Evolutionary conservation across 192 early-diverging fungal genomes (phyloP).

Genomic region (Coemansia sp.): DNA sequence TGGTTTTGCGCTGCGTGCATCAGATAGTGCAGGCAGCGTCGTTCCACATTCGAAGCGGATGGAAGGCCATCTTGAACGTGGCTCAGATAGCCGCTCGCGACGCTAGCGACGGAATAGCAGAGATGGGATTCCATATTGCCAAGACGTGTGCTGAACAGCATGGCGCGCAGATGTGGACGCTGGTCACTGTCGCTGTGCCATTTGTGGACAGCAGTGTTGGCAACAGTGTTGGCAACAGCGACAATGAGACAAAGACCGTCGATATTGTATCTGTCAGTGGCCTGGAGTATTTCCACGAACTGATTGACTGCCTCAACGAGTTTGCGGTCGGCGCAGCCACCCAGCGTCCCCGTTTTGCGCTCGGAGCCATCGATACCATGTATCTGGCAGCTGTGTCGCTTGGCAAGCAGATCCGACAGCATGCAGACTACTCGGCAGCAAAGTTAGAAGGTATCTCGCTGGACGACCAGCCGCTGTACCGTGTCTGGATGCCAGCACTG

Average conservation of each 20-base stretch:
- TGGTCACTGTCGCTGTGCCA: constrained; percentile 6
- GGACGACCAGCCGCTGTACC: constrained; percentile 63
- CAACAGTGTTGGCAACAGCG: too few species aligned
- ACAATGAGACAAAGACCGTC: not conserved
- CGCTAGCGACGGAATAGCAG: constrained; percentile 65
- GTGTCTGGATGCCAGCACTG: constrained; percentile 86
- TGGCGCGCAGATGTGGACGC: constrained; percentile 38
- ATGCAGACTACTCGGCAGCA: constrained; percentile 9
- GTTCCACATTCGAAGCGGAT: constrained; percentile 78
- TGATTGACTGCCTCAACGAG: constrained; percentile 48
- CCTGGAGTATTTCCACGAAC: constrained; percentile 52
- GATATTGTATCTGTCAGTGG: constrained; percentile 30
- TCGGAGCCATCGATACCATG: constrained; percentile 48
- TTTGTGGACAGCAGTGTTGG: not conserved
- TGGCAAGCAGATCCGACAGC: constrained; percentile 31
- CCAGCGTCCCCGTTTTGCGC: constrained; percentile 37
- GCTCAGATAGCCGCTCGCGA: constrained; percentile 68
- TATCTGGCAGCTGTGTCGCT: constrained; percentile 21
- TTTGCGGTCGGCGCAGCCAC: constrained; percentile 29
- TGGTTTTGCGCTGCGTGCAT: constrained; percentile 75
- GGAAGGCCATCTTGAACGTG: constrained; percentile 68
- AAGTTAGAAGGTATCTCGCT: constrained; percentile 17
- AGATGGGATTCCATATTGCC: constrained; percentile 68
- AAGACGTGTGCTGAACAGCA: constrained; percentile 44
- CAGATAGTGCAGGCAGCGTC: constrained; percentile 75